A percentile compares a stretch with the other conserved stretches of the same genome.
phyloP scores from a whole-genome alignment of 2,329 filamentous ascomycete genomes.

The Rhynchosporium agropyri region DNA sequence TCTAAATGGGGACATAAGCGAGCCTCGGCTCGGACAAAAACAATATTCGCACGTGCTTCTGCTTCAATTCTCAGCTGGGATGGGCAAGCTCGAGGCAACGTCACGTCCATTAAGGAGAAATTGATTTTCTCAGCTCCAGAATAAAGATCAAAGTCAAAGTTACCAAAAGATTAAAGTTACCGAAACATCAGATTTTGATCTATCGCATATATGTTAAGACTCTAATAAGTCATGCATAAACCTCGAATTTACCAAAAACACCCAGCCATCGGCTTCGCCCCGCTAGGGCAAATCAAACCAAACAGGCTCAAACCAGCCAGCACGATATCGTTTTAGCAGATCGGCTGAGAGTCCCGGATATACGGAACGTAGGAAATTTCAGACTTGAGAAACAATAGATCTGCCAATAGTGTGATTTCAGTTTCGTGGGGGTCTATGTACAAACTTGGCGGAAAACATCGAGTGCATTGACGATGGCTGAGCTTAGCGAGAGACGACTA shows the following conservation, averaged over 20 bases:
- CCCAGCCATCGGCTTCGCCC: not conserved
- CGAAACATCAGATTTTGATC: not conserved
- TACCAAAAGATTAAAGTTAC: not conserved
- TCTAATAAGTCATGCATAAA: not conserved
- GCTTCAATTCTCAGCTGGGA: not conserved
- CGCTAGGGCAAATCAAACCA: not conserved
- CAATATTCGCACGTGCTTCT: too few species aligned
- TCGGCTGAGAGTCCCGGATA: not conserved
- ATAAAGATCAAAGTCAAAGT: not conserved
- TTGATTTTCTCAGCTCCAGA: not conserved
- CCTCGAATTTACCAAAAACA: constrained; percentile 6
- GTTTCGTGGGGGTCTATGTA: not conserved
- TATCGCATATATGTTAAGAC: not conserved
- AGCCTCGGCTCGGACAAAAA: constrained; percentile 8
- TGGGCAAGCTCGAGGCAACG: not conserved
- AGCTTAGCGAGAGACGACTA: constrained; percentile 8
- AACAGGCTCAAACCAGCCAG: not conserved
- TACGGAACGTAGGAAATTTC: not conserved
- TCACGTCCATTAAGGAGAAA: not conserved
- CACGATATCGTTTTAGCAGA: not conserved
- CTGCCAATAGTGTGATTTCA: not conserved
- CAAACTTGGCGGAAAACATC: not conserved
- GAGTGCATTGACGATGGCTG: constrained; percentile 4
- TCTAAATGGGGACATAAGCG: constrained; percentile 8
- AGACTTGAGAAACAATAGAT: constrained; percentile 8